A percentile compares a stretch with the other conserved stretches of the same genome.
These are phyloP conservation scores for Helotiales sp. DNA, from an alignment of 2,329 filamentous ascomycete species.

Conservation along the genomic window DNA sequence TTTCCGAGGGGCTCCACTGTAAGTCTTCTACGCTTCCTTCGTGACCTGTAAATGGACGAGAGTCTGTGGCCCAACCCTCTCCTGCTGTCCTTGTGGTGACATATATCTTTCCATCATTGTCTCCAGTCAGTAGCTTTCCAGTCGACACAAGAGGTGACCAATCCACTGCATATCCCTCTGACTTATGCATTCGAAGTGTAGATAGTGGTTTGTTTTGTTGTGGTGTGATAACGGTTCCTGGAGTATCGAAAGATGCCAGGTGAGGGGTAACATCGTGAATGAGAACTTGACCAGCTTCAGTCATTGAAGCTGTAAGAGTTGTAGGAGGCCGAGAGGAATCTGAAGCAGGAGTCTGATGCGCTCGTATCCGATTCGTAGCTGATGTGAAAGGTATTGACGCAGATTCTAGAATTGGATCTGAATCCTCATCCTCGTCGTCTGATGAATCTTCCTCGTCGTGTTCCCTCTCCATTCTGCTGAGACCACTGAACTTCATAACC, in stretches of 20 bases:
- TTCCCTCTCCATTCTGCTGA: slow-evolving; percentile 81
- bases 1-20: slow-evolving; percentile 94
- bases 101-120: slow-evolving; percentile 88
- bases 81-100: slow-evolving; percentile 82
- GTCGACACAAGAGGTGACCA: slow-evolving; percentile 83
- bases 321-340: slow-evolving; percentile 72
- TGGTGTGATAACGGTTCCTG: slow-evolving; percentile 75
- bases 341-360: slow-evolving; percentile 73
- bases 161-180: slow-evolving; percentile 94
- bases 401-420: slow-evolving; percentile 91
- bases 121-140: slow-evolving; percentile 87
- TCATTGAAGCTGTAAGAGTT: slow-evolving; percentile 88
- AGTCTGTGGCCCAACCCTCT: slow-evolving; percentile 87
- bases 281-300: slow-evolving; percentile 82
- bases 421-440: slow-evolving; percentile 69
- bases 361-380: slow-evolving; percentile 91
- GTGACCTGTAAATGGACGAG: slow-evolving; percentile 80
- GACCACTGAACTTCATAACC: slow-evolving; percentile 92
- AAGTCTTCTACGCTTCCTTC: slow-evolving; percentile 86
- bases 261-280: slow-evolving; percentile 95
- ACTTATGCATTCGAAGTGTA: slow-evolving; percentile 87
- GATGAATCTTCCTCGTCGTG: slow-evolving; percentile 66
- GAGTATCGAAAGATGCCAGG: slow-evolving; percentile 84
- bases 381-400: slow-evolving; percentile 82
- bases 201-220: slow-evolving; percentile 86